Base-by-base conservation (phyloP, 1,139 yeast genomes). In the Pichia cactophila region DNA sequence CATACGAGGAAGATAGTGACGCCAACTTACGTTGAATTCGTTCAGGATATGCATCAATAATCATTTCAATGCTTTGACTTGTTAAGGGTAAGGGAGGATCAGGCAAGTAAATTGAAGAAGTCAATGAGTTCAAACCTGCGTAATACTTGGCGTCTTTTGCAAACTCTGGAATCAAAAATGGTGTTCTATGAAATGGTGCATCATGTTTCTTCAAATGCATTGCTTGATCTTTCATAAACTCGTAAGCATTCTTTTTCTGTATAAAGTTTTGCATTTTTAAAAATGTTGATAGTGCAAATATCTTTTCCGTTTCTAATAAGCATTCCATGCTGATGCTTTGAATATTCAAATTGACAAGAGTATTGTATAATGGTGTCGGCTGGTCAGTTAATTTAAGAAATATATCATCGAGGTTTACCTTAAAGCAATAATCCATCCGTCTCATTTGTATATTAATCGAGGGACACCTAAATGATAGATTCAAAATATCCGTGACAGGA, bases 151-250 rank as follows among this genome's bases (percentile, higher is more conserved):
- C 41, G 43, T 61, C 59, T 36, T 63, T 54, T 20, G 69, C 67
- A 20, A 75, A 73, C 12, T 72, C 73, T 10, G 76, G 75, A 17
- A 90, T 65, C 37, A 90, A 64, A 61, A 88, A 89, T 0, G 95
- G 83, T 26, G 81, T 71, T 48, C 98, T 69, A 57, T 86, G 94
- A 56, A 79, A 88, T 0, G 96, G 90, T 0, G 87, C 86, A 69
- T 92, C 98, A 59, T 86, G 86, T 12, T 71, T 58, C 26, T 78
- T 69, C 2, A 89, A 69, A 63, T 86, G 95, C 7, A 71, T 71
- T 50, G 83, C 83, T 63, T 89, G 96, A 20, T 67, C 61, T 11
- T 63, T 63, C 50, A 80, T 67, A 43, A 75, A 76, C 10, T 71
- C 71, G 1, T 64, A 63, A 60, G 74, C 77, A 46, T 80, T 70